These are phyloP conservation scores for Dryas alaskensis DNA, from an alignment of 306 rosid species.

Conservation along the genomic window DNA sequence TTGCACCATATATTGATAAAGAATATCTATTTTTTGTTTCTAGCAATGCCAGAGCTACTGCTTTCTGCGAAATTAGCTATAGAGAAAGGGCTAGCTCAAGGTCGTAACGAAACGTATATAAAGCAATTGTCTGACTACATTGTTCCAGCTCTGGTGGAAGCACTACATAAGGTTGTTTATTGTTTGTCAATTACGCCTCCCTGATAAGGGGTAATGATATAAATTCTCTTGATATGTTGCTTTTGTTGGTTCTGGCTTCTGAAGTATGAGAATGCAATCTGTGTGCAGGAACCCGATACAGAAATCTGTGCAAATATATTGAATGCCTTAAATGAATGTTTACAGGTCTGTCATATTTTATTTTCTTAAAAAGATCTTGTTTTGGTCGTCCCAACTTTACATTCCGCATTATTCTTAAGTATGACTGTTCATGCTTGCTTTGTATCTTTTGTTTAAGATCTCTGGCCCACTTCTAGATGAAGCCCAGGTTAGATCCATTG, in stretches of 20 bases:
- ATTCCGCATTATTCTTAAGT: not conserved
- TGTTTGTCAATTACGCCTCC: not conserved
- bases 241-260: not conserved
- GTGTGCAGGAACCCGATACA: slow-evolving; percentile 92
- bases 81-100: slow-evolving; percentile 93
- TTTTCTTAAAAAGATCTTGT: too few species aligned
- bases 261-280: slow-evolving; percentile 26
- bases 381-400: not conserved
- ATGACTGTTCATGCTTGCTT: not conserved
- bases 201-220: not conserved
- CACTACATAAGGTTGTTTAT: slow-evolving; percentile 73
- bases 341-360: slow-evolving; percentile 60
- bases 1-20: not conserved
- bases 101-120: slow-evolving; percentile 76
- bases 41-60: slow-evolving; percentile 96
- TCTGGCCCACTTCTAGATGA: slow-evolving; percentile 90
- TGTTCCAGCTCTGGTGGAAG: slow-evolving; percentile 93
- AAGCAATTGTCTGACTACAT: slow-evolving; percentile 86
- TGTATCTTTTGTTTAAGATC: slow-evolving; percentile 42
- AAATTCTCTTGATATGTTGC: not conserved
- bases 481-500: slow-evolving; percentile 77
- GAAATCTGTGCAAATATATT: slow-evolving; percentile 94
- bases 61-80: slow-evolving; percentile 93
- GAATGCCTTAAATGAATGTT: slow-evolving; percentile 87
- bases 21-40: slow-evolving; percentile 7